Evolutionary conservation across 164 flowering plant genomes (phyloP).

Genomic region (Dillenia turbinata): DNA sequence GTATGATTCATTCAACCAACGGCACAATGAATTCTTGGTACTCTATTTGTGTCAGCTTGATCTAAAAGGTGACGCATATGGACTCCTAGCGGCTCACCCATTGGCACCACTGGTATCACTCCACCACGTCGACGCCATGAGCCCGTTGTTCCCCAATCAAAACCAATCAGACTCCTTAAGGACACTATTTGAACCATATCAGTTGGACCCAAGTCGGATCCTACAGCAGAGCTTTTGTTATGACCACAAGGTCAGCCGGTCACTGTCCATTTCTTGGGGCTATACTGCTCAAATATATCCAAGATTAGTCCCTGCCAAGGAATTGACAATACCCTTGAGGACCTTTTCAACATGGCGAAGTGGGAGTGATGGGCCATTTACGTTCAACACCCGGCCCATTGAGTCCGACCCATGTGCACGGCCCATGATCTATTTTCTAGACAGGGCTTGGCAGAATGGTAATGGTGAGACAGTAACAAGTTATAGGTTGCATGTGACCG

Average conservation of each 20-base stretch:
- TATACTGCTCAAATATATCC: constrained; percentile 55
- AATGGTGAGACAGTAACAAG: constrained; percentile 21
- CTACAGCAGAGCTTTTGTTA: constrained; percentile 55
- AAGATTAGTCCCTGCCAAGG: constrained; percentile 18
- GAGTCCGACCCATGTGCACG: constrained; percentile 24
- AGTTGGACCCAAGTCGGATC: constrained; percentile 38
- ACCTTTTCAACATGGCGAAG: constrained; percentile 53
- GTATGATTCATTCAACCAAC: too few relatives aligned
- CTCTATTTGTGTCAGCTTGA: constrained; percentile 43
- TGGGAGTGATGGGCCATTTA: constrained; percentile 32
- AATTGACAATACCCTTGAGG: constrained; percentile 29
- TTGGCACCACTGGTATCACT: constrained; percentile 64
- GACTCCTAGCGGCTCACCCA: constrained; percentile 71
- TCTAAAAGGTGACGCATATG: constrained; percentile 54
- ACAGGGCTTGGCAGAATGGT: constrained; percentile 21
- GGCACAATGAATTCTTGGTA: too few relatives aligned
- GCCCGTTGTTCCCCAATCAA: constrained; percentile 46
- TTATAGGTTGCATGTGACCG: constrained; percentile 19
- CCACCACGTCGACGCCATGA: constrained; percentile 57
- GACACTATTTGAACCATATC: constrained; percentile 25
- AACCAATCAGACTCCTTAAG: constrained; percentile 29
- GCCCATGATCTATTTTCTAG: constrained; percentile 33
- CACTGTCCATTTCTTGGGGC: constrained; percentile 65
- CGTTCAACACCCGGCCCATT: constrained; percentile 36
- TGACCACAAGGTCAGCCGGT: constrained; percentile 28